Conservation (phyloP, 164 flowering plant genomes). For the Chloranthus sessilifolius region DNA sequence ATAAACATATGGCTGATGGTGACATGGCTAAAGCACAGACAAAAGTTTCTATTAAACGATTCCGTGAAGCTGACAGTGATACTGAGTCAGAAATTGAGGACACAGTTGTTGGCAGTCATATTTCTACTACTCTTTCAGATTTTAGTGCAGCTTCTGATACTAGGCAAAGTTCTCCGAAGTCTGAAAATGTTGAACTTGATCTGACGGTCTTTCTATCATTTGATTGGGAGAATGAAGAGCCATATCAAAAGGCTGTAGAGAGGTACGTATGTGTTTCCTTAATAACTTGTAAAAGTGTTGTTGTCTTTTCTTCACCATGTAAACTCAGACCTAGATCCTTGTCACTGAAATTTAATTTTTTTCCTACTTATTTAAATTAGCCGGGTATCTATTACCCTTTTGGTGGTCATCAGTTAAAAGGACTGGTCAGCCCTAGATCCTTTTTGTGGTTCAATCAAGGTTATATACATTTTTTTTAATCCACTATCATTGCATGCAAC, state of each 20-base stretch:
- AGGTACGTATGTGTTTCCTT: constrained; percentile 61
- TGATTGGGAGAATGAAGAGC: constrained; percentile 95
- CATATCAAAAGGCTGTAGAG: constrained; percentile 90
- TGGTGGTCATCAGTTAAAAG: too few species aligned
- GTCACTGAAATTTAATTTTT: too few species aligned
- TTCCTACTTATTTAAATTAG: too few species aligned
- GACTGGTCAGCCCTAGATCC: too few species aligned
- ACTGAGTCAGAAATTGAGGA: constrained; percentile 85
- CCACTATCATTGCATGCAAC: too few species aligned
- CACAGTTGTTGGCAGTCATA: constrained; percentile 27
- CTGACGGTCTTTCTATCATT: constrained; percentile 61
- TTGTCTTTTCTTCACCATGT: too few species aligned
- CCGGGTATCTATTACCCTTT: too few species aligned
- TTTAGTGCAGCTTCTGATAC: constrained; percentile 27
- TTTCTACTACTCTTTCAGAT: constrained; percentile 35
- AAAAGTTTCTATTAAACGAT: constrained; percentile 58
- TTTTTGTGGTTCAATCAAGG: too few species aligned
- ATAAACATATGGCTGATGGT: constrained; percentile 32
- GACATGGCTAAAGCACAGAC: constrained; percentile 28
- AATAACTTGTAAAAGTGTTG: too few species aligned
- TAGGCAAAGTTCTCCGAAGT: constrained; percentile 35
- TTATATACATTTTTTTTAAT: too few species aligned
- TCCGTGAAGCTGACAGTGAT: constrained; percentile 76
- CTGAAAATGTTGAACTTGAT: constrained; percentile 41
- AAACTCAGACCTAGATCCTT: too few species aligned